phyloP scores from a whole-genome alignment of 495 filamentous ascomycete genomes.

The Jackrogersella multiformis region DNA sequence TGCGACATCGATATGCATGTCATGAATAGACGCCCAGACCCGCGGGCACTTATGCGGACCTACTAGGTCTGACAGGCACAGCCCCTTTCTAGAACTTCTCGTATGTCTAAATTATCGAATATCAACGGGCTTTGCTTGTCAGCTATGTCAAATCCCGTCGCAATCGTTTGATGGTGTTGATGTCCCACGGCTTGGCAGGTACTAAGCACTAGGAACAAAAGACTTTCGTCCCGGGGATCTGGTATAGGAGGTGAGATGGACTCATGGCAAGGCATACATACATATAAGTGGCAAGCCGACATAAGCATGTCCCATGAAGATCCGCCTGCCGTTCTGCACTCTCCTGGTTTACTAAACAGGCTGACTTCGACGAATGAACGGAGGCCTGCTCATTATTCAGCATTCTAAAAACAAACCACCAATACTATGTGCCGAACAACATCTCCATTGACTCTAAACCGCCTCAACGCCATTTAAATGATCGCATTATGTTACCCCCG shows the following conservation, averaged over 20 bases:
- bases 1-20: slow-evolving; percentile 30
- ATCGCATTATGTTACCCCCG: slow-evolving; percentile 36
- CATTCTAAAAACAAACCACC: slow-evolving; percentile 43
- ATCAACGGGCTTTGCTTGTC: slow-evolving; percentile 28
- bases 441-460: slow-evolving; percentile 15
- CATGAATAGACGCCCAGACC: slow-evolving; percentile 17
- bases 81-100: slow-evolving; percentile 5
- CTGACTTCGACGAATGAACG: slow-evolving; percentile 24
- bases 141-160: slow-evolving; percentile 33
- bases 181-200: slow-evolving; percentile 16
- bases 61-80: slow-evolving; percentile 26
- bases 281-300: slow-evolving; percentile 14
- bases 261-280: slow-evolving; percentile 13
- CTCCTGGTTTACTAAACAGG: slow-evolving; percentile 31
- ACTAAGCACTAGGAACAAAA: slow-evolving; percentile 26
- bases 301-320: slow-evolving; percentile 12
- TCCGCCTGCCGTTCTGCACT: slow-evolving; percentile 21
- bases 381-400: slow-evolving; percentile 28
- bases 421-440: slow-evolving; percentile 17
- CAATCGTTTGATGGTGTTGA: slow-evolving; percentile 1
- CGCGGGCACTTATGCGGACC: slow-evolving; percentile 13
- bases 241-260: slow-evolving; percentile 32
- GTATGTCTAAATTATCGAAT: neutral
- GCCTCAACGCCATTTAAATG: slow-evolving; percentile 18
- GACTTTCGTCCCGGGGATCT: slow-evolving; percentile 35